These are phyloP conservation scores for Daldinia decipiens DNA, from an alignment of 495 filamentous ascomycete genomes.

Conservation along the genomic window DNA sequence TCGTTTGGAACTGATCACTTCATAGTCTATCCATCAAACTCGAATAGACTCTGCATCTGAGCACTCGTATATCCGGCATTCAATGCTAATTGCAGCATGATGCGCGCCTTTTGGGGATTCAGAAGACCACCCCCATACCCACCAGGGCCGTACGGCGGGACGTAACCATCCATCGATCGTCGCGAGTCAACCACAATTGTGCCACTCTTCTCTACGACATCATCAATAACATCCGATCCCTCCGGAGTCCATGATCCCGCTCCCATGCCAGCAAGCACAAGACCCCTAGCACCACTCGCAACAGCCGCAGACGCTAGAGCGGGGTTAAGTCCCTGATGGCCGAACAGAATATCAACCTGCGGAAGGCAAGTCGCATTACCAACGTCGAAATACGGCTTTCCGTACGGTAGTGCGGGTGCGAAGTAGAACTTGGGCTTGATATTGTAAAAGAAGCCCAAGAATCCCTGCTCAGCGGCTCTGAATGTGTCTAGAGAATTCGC, in stretches of 20 bases:
- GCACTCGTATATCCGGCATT: conserved; percentile 38
- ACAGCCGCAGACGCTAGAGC: conserved; percentile 51
- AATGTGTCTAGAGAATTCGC: conserved; percentile 64
- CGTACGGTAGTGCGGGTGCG: conserved; percentile 50
- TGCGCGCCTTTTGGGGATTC: conserved; percentile 51
- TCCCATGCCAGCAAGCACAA: conserved; percentile 56
- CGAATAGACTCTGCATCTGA: conserved; percentile 33
- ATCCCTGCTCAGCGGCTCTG: conserved; percentile 57
- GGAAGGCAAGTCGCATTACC: conserved; percentile 49
- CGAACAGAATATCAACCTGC: conserved; percentile 57
- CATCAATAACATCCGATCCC: conserved; percentile 31
- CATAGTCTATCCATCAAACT: conserved; percentile 29
- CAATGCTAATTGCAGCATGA: conserved; percentile 50
- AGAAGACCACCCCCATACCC: conserved; percentile 46
- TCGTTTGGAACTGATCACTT: background rate
- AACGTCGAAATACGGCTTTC: conserved; percentile 53
- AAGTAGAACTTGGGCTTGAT: conserved; percentile 60
- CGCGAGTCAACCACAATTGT: conserved; percentile 45
- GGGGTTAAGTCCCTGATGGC: conserved; percentile 51
- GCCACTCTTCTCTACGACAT: conserved; percentile 37
- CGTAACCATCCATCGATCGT: conserved; percentile 45
- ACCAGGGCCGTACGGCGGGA: conserved; percentile 23
- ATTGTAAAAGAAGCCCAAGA: conserved; percentile 58
- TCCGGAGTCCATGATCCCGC: conserved; percentile 46
- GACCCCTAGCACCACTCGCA: conserved; percentile 54